A percentile compares a stretch with the other conserved stretches of the same genome.
phyloP scores from a whole-genome alignment of 371 early-diverging fungal genomes.

The Umbelopsis sp. region DNA sequence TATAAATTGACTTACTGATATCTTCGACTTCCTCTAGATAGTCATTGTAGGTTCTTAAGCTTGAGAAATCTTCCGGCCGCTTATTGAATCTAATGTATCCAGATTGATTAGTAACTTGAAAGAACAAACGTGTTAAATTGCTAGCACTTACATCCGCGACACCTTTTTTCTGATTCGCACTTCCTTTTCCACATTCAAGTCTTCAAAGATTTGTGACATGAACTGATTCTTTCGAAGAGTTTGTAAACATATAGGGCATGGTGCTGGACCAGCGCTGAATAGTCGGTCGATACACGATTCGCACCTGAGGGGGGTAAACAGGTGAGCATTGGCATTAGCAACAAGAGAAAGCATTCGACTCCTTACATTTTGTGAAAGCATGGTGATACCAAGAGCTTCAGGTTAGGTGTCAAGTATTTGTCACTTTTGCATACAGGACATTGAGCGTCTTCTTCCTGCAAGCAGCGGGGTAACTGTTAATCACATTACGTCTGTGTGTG shows the following conservation, averaged over 20 bases:
- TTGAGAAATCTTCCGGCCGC: constrained; percentile 87
- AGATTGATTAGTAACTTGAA: not conserved
- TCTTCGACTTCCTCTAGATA: constrained; percentile 93
- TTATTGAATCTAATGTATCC: constrained; percentile 78
- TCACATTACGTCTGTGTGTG: not conserved
- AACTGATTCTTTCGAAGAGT: constrained; percentile 86
- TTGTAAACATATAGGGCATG: constrained; percentile 90
- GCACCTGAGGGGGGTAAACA: constrained; percentile 61
- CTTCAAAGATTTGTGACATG: constrained; percentile 90
- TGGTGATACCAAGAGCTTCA: constrained; percentile 93
- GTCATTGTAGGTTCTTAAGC: constrained; percentile 80
- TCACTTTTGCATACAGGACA: constrained; percentile 97
- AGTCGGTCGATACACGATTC: constrained; percentile 88
- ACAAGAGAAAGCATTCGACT: not conserved
- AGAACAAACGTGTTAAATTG: too few relatives aligned
- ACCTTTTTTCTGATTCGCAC: constrained; percentile 86
- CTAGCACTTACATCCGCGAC: constrained; percentile 67
- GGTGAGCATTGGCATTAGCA: not conserved
- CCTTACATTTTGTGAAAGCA: constrained; percentile 97
- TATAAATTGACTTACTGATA: constrained; percentile 61
- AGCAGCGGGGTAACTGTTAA: not conserved
- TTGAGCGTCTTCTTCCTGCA: constrained; percentile 70
- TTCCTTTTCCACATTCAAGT: constrained; percentile 94
- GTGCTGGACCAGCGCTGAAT: constrained; percentile 86
- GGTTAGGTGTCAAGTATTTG: constrained; percentile 91